Conservation (phyloP, 2,329 filamentous ascomycete genomes). For the Xylariales sp. region DNA sequence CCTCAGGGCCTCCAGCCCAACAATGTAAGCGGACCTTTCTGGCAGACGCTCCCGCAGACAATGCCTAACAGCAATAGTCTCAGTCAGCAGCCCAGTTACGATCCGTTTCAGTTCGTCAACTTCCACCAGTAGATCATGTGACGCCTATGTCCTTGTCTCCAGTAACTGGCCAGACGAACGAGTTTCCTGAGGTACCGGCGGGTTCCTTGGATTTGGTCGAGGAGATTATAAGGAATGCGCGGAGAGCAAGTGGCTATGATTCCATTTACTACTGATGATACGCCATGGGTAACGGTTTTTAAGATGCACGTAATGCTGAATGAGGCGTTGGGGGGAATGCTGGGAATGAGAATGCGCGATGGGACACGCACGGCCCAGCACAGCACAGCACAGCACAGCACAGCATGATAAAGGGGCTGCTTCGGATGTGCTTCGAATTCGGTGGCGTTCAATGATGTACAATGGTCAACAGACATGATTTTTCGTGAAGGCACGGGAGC, state of each 20-base stretch:
- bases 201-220: conserved; percentile 29
- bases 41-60: conserved; percentile 23
- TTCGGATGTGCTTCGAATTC: too few relatives aligned
- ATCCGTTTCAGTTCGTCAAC: conserved; percentile 14
- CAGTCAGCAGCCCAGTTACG: conserved; percentile 16
- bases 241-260: conserved; percentile 21
- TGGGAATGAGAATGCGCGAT: neutral
- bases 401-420: too few relatives aligned
- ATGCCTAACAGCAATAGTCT: conserved; percentile 29
- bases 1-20: conserved; percentile 19
- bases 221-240: conserved; percentile 28
- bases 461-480: too few relatives aligned
- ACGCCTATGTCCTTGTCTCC: neutral
- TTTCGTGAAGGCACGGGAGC: too few relatives aligned
- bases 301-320: neutral
- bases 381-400: too few relatives aligned
- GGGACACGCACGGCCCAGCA: too few relatives aligned
- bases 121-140: conserved; percentile 2
- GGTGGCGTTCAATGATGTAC: too few relatives aligned
- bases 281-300: neutral
- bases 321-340: neutral
- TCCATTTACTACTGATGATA: neutral
- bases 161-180: conserved; percentile 11
- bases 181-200: conserved; percentile 27
- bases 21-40: conserved; percentile 30